phyloP scores from a whole-genome alignment of 768 basidiomycete species.

The Russula virescens region DNA sequence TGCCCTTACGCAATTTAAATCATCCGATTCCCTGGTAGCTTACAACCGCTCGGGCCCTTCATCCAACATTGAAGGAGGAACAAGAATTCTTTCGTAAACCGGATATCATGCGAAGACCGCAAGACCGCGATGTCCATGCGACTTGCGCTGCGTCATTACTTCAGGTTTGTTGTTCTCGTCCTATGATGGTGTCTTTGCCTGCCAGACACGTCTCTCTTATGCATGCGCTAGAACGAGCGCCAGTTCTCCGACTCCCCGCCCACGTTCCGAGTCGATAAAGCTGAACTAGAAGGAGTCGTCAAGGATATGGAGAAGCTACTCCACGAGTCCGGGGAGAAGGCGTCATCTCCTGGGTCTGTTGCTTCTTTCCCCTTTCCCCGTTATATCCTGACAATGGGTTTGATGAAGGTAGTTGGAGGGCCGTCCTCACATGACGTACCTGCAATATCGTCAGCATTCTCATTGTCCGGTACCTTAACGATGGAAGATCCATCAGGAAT shows the following conservation, averaged over 20 bases:
- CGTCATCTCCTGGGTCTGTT: neutral
- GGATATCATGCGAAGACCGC: conserved; percentile 62
- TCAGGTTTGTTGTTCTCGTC: neutral
- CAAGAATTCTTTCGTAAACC: conserved; percentile 50
- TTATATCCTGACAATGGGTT: neutral
- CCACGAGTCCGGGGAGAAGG: conserved; percentile 26
- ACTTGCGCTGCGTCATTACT: conserved; percentile 62
- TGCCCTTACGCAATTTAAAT: neutral
- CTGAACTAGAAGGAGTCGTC: conserved; percentile 61
- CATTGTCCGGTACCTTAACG: neutral
- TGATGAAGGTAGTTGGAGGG: conserved; percentile 5
- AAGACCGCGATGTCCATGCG: conserved; percentile 77
- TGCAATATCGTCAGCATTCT: neutral
- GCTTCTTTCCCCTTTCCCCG: too few relatives aligned
- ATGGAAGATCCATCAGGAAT: conserved; percentile 17
- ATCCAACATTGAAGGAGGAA: conserved; percentile 63
- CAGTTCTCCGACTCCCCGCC: conserved; percentile 63
- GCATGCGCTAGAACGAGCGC: conserved; percentile 68
- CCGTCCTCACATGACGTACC: neutral
- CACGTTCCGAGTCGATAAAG: conserved; percentile 66
- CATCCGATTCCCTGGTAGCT: conserved; percentile 36
- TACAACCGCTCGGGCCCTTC: conserved; percentile 60
- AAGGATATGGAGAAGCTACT: conserved; percentile 60
- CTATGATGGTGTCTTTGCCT: conserved; percentile 13
- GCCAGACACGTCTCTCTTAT: conserved; percentile 77